Evolutionary conservation across 164 flowering plant genomes (phyloP).

Genomic region (Vitis riparia): DNA sequence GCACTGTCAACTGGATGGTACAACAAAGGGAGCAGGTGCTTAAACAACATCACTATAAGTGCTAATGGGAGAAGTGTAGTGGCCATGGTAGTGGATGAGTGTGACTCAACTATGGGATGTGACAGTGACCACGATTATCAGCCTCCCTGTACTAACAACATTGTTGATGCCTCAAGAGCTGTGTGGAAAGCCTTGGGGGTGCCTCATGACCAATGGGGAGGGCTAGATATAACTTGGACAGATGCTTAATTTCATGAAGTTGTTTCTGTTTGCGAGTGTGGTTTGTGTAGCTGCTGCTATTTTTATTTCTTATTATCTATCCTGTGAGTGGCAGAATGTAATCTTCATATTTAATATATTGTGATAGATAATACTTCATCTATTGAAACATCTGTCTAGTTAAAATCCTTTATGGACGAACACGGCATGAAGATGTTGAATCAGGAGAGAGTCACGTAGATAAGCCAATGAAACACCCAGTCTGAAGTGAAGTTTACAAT

Average conservation of each 20-base stretch:
- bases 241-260: slow-evolving; percentile 12
- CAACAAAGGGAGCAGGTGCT: slow-evolving; percentile 12
- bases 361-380: too few species aligned
- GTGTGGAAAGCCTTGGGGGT: slow-evolving; percentile 41
- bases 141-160: slow-evolving; percentile 35
- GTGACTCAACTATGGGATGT: slow-evolving; percentile 20
- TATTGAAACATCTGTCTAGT: too few species aligned
- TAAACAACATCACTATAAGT: slow-evolving; percentile 9
- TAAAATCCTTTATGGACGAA: too few species aligned
- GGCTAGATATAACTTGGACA: slow-evolving; percentile 26
- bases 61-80: slow-evolving; percentile 17
- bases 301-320: too few species aligned
- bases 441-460: too few species aligned
- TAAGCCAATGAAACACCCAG: too few species aligned
- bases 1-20: slow-evolving; percentile 25
- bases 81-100: slow-evolving; percentile 23
- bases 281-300: too few species aligned
- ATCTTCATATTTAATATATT: too few species aligned
- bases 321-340: too few species aligned
- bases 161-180: slow-evolving; percentile 38
- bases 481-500: too few species aligned
- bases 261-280: neutral
- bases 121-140: slow-evolving; percentile 21
- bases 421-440: too few species aligned
- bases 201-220: slow-evolving; percentile 13